Conservation (phyloP, 2,329 filamentous ascomycete species). For the Allantophomopsis lycopodina region DNA sequence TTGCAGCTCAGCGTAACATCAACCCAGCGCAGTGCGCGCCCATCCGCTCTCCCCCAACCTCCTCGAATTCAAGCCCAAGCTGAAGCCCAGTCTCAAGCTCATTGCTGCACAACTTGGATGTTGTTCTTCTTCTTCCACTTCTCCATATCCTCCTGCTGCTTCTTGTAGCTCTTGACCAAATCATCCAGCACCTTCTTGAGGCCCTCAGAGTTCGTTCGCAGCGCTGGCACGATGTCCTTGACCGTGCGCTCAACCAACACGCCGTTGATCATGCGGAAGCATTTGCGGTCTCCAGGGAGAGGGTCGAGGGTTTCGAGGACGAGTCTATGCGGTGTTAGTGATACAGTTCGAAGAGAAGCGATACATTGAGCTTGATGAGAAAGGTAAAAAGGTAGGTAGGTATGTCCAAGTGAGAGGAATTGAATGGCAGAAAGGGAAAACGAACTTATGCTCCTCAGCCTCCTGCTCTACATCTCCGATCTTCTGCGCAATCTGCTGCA, state of each 20-base stretch:
- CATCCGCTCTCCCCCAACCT: no score
- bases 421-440: constrained; percentile 13
- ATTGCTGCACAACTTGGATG: constrained; percentile 73
- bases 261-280: constrained; percentile 97
- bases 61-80: constrained; percentile 1
- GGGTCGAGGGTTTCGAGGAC: constrained; percentile 86
- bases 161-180: constrained; percentile 90
- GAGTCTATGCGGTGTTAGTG: constrained; percentile 42
- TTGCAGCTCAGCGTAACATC: no score
- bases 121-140: constrained; percentile 98
- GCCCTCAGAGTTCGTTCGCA: constrained; percentile 89
- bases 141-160: constrained; percentile 88
- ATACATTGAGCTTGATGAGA: not conserved
- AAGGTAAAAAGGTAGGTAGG: not conserved
- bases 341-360: constrained; percentile 1
- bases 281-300: constrained; percentile 76
- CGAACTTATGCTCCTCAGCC: constrained; percentile 94
- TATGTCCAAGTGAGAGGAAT: not conserved
- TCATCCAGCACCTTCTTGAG: constrained; percentile 90
- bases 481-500: constrained; percentile 89
- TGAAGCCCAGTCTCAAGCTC: constrained; percentile 12
- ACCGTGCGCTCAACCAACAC: constrained; percentile 91
- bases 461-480: constrained; percentile 98
- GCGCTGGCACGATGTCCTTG: constrained; percentile 76
- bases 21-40: no score